These are phyloP conservation scores for Otatea glauca DNA, from an alignment of 176 grass and related monocot species.

Conservation along the genomic window DNA sequence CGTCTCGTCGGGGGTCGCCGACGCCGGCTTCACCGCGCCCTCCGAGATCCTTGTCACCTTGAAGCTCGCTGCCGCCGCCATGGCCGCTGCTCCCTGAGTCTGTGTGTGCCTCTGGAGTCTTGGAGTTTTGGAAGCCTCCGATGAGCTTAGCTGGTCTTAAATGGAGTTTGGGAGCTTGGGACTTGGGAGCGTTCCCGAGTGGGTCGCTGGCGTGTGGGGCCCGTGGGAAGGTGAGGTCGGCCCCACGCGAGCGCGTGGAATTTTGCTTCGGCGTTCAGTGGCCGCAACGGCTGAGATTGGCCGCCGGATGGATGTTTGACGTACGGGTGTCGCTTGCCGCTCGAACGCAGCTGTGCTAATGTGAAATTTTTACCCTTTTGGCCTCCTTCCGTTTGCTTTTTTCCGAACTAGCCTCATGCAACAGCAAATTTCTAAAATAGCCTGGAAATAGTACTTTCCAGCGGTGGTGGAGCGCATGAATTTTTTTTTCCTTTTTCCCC, in stretches of 20 bases:
- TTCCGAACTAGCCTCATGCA: no score
- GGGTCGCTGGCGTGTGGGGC: conserved; percentile 15
- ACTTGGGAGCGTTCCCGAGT: no score
- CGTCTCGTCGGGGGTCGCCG: conserved; percentile 59
- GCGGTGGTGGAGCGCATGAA: no score
- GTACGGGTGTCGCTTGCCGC: conserved; percentile 29
- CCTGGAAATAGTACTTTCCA: no score
- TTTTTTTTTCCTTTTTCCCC: no score
- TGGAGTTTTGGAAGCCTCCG: background rate
- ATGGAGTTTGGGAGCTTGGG: conserved; percentile 12
- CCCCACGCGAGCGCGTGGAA: conserved; percentile 1
- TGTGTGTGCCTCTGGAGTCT: background rate
- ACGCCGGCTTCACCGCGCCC: conserved; percentile 69
- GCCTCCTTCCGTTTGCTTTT: no score
- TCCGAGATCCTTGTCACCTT: conserved; percentile 91
- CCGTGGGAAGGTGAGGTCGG: background rate
- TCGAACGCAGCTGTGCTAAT: background rate
- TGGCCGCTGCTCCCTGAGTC: background rate
- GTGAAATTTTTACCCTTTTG: no score
- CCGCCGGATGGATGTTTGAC: conserved; percentile 16
- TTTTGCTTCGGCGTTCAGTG: conserved; percentile 4
- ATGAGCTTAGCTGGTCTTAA: conserved; percentile 26
- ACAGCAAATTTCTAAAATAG: no score
- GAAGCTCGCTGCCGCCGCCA: conserved; percentile 48
- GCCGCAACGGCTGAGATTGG: conserved; percentile 22